phyloP scores from a whole-genome alignment of 1,284 basidiomycete species.

The Ustilago vetiveriae region DNA sequence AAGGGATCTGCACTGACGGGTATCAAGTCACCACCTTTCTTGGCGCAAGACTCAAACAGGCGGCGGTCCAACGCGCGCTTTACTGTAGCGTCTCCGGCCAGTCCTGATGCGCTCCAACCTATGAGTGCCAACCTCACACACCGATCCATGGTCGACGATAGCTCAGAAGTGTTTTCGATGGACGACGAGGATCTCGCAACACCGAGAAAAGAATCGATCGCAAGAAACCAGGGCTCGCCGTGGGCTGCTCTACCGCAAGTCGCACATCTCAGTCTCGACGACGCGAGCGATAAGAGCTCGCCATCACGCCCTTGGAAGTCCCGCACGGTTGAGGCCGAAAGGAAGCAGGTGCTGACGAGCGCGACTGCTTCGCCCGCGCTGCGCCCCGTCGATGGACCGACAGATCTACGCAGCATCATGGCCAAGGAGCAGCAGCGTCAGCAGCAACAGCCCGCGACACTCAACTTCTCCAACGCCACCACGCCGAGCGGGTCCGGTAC shows the following conservation, averaged over 20 bases:
- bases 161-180: conserved; percentile 74
- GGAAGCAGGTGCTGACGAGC: conserved; percentile 63
- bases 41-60: conserved; percentile 55
- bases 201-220: conserved; percentile 14
- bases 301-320: conserved; percentile 70
- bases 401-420: conserved; percentile 85
- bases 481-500: conserved; percentile 40
- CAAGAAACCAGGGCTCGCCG: conserved; percentile 22
- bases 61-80: conserved; percentile 66
- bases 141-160: conserved; percentile 20
- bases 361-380: conserved; percentile 24
- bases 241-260: conserved; percentile 43
- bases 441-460: conserved; percentile 21
- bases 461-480: conserved; percentile 15
- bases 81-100: conserved; percentile 48
- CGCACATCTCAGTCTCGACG: conserved; percentile 41
- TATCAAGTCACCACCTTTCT: conserved; percentile 44
- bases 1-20: conserved; percentile 47
- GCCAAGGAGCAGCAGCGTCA: conserved; percentile 70
- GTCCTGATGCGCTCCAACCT: conserved; percentile 43
- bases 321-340: conserved; percentile 66
- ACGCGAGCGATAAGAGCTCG: conserved; percentile 18
- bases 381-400: conserved; percentile 16
- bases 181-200: conserved; percentile 71
- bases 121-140: conserved; percentile 14